phyloP scores from a whole-genome alignment of 2,329 filamentous ascomycete genomes.

The Penicillium sp. region DNA sequence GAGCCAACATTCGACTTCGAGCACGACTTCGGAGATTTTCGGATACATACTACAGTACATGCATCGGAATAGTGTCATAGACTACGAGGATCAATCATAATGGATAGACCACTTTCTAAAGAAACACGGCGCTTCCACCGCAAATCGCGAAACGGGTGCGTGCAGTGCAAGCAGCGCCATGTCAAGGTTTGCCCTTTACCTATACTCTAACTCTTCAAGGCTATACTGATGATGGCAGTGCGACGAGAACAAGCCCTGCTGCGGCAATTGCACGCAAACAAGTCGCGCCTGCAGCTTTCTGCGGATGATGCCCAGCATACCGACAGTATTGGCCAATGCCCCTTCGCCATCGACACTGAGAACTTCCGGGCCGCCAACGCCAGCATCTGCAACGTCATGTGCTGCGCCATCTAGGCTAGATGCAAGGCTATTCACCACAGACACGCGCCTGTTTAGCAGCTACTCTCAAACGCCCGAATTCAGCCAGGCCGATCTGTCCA shows the following conservation, averaged over 20 bases:
- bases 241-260: slow-evolving; percentile 13
- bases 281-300: slow-evolving; percentile 12
- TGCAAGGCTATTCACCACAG: not conserved
- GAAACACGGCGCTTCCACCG: slow-evolving; percentile 15
- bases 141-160: slow-evolving; percentile 16
- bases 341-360: not conserved
- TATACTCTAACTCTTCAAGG: not conserved
- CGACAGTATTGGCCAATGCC: not conserved
- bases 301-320: slow-evolving; percentile 11
- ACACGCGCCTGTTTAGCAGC: not conserved
- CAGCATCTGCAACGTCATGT: not conserved
- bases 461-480: slow-evolving; percentile 7
- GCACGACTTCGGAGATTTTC: no score
- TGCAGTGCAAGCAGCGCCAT: slow-evolving; percentile 17
- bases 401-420: not conserved
- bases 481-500: slow-evolving; percentile 28
- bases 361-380: not conserved
- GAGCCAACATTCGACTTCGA: not conserved
- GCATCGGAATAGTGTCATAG: not conserved
- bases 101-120: slow-evolving; percentile 1
- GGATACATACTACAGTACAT: no score
- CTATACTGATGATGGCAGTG: slow-evolving; percentile 11
- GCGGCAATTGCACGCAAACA: slow-evolving; percentile 14
- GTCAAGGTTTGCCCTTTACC: slow-evolving; percentile 16
- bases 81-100: not conserved